Conservation (phyloP, 1,284 basidiomycete species). For the Apiotrichum gamsii region DNA sequence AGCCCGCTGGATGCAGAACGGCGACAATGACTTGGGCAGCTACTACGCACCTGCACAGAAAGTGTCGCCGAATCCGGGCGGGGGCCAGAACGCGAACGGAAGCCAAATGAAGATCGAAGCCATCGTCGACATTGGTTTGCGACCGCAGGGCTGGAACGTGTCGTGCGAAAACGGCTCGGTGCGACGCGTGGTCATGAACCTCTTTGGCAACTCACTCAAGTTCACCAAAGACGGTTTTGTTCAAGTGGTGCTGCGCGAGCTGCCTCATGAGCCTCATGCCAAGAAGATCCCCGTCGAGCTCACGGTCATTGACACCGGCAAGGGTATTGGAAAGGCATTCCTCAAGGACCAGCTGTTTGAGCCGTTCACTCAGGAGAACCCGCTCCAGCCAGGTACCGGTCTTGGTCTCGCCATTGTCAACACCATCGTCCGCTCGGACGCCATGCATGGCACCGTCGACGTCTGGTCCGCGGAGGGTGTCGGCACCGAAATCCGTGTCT, state of each 20-base stretch:
- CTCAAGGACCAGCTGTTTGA: conserved; percentile 93
- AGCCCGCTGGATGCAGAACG: conserved; percentile 60
- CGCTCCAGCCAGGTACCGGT: conserved; percentile 78
- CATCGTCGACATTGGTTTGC: conserved; percentile 64
- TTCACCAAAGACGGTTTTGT: conserved; percentile 87
- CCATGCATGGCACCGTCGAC: conserved; percentile 68
- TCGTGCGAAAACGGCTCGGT: conserved; percentile 89
- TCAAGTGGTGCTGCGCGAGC: conserved; percentile 72
- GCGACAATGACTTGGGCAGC: conserved; percentile 73
- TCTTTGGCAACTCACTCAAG: conserved; percentile 91
- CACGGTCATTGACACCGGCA: conserved; percentile 82
- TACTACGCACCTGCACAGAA: conserved; percentile 65
- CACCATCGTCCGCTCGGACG: conserved; percentile 72
- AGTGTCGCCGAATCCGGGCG: no score
- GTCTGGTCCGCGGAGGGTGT: conserved; percentile 61
- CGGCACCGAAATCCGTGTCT: conserved; percentile 89
- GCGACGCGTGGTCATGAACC: conserved; percentile 86
- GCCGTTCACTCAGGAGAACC: conserved; percentile 76
- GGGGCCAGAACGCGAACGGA: no score
- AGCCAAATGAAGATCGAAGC: conserved; percentile 53
- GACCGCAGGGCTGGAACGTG: conserved; percentile 71
- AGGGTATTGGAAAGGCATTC: conserved; percentile 83
- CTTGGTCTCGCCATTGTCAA: conserved; percentile 95
- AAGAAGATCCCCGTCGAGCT: conserved; percentile 72
- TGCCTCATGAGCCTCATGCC: conserved; percentile 55